A percentile compares a stretch with the other conserved stretches of the same genome.
phyloP scores from a whole-genome alignment of 345 rosid species.

The Murraya koenigii region DNA sequence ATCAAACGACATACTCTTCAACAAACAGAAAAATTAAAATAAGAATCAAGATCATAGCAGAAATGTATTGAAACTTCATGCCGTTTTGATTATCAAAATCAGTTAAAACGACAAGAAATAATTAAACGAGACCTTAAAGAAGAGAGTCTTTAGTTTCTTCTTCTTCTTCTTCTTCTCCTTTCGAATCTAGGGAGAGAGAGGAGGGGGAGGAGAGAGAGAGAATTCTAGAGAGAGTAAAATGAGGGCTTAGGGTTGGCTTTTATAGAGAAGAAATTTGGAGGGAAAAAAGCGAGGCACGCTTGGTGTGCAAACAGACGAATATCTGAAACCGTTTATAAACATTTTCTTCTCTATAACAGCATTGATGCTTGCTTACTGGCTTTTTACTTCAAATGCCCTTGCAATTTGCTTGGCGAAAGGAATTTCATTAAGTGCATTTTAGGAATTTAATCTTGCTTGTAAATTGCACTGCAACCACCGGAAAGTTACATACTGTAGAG shows the following conservation, averaged over 20 bases:
- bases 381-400: background rate
- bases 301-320: constrained; percentile 4
- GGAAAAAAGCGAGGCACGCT: constrained; percentile 24
- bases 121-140: background rate
- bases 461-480: constrained; percentile 9
- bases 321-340: constrained; percentile 12
- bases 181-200: too few relatives aligned
- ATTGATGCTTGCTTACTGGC: background rate
- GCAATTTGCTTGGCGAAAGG: background rate
- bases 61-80: background rate
- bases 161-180: too few relatives aligned
- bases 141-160: background rate
- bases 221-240: constrained; percentile 10
- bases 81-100: background rate
- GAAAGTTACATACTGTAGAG: background rate
- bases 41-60: background rate
- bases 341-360: constrained; percentile 14
- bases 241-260: constrained; percentile 2
- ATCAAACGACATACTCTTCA: background rate
- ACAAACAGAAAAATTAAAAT: background rate
- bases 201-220: too few relatives aligned
- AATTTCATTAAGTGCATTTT: background rate
- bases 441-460: constrained; percentile 8
- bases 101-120: background rate
- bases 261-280: constrained; percentile 19